A percentile compares a stretch with the other conserved stretches of the same genome.
Conservation (phyloP, 306 rosid genomes). For the Trifolium fragiferum region DNA sequence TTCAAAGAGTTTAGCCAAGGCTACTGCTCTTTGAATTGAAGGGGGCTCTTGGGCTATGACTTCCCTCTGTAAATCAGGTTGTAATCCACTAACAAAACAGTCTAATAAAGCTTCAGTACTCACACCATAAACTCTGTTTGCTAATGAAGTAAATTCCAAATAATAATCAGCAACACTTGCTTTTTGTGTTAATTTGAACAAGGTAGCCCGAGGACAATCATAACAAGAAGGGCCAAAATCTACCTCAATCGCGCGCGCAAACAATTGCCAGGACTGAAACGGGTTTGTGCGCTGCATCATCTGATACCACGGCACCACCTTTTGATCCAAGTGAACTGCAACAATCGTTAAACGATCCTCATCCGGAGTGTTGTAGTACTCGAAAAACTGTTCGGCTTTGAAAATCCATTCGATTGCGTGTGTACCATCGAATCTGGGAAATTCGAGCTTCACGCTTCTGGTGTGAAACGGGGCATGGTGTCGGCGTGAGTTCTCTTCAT, state of each 20-base stretch:
- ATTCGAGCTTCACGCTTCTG: neutral
- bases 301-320: neutral
- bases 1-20: neutral
- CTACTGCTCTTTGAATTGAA: neutral
- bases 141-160: neutral
- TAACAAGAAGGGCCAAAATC: neutral
- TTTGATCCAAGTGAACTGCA: neutral
- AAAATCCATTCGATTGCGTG: neutral
- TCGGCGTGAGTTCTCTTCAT: neutral
- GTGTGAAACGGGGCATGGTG: no score
- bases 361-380: neutral
- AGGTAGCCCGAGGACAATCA: neutral
- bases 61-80: neutral
- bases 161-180: neutral
- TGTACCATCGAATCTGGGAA: neutral
- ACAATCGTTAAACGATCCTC: neutral
- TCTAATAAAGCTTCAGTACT: neutral
- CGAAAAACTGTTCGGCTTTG: neutral
- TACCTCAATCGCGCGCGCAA: neutral
- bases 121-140: neutral
- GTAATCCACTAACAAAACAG: neutral
- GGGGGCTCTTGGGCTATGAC: neutral
- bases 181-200: neutral
- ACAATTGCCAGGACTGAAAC: neutral
- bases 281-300: neutral